Evolutionary conservation across 495 filamentous ascomycete genomes (phyloP).

Genomic region (Neurospora pannonica): DNA sequence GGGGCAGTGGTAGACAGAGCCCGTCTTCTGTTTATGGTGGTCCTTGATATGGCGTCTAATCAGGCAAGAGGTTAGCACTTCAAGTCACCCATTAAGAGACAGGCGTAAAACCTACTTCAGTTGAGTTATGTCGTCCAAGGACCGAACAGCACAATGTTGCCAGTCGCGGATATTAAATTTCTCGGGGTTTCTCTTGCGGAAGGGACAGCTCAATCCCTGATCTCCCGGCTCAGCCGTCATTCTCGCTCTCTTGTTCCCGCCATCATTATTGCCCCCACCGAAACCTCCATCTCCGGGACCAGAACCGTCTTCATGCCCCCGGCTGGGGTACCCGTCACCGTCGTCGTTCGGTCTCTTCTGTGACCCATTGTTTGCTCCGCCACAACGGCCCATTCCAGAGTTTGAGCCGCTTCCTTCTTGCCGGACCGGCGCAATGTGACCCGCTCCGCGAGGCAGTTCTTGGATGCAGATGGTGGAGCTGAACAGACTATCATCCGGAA

Average conservation of each 20-base stretch:
- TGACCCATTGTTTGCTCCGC: neutral
- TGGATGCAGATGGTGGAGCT: neutral
- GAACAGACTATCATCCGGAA: constrained; percentile 3
- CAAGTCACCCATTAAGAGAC: neutral
- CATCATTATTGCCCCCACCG: neutral
- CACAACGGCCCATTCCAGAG: neutral
- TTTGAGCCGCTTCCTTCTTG: neutral
- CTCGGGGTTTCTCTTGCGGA: constrained; percentile 30
- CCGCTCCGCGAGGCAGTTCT: constrained; percentile 1
- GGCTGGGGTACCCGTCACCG: neutral
- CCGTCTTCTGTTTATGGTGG: constrained; percentile 12
- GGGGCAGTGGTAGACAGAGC: constrained; percentile 10
- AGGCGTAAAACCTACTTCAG: constrained; percentile 19
- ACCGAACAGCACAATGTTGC: constrained; percentile 18
- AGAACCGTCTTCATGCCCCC: neutral
- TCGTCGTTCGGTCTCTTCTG: constrained; percentile 6
- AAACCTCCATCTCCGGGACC: neutral
- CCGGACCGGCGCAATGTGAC: neutral
- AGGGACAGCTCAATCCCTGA: constrained; percentile 23
- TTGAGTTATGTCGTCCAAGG: constrained; percentile 16
- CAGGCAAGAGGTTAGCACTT: neutral
- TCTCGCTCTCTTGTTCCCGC: neutral
- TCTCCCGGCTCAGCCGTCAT: neutral
- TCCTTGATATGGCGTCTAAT: constrained; percentile 22
- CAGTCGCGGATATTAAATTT: constrained; percentile 27